phyloP scores from a whole-genome alignment of 805 yeast genomes.

The Suhomyces sp. region DNA sequence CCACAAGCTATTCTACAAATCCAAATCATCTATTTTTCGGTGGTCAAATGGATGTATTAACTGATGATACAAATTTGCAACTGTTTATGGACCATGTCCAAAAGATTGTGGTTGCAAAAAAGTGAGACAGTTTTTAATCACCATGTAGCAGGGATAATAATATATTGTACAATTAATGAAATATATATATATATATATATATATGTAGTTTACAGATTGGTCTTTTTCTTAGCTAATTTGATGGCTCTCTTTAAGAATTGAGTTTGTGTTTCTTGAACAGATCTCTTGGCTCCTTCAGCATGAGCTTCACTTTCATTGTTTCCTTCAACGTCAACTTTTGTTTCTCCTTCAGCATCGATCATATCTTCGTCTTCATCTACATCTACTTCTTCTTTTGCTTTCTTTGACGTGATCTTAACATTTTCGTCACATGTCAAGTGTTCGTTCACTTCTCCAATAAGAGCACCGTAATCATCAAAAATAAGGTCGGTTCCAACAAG shows the following conservation, averaged over 20 bases:
- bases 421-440: conserved; percentile 33
- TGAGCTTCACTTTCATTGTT: conserved; percentile 3
- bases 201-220: background rate
- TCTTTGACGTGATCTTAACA: conserved; percentile 21
- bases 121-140: conserved; percentile 4
- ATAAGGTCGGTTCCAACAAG: conserved; percentile 72
- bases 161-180: too few species aligned
- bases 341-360: conserved; percentile 13
- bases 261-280: conserved; percentile 4
- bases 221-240: conserved; percentile 13
- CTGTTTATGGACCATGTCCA: conserved; percentile 56
- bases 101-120: conserved; percentile 24
- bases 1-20: conserved; percentile 50
- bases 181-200: too few species aligned
- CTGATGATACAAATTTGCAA: conserved; percentile 62
- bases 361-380: conserved; percentile 16
- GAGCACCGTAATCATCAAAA: conserved; percentile 44
- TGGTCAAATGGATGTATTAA: conserved; percentile 40
- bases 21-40: conserved; percentile 29
- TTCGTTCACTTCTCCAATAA: conserved; percentile 39
- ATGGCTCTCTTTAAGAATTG: conserved; percentile 15
- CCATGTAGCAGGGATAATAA: too few species aligned
- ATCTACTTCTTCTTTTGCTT: conserved; percentile 19
- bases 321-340: conserved; percentile 7
- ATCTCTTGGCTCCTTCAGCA: too few species aligned